Evolutionary conservation across 768 basidiomycete species (phyloP).

Genomic region (Mycena albidolilacea): DNA sequence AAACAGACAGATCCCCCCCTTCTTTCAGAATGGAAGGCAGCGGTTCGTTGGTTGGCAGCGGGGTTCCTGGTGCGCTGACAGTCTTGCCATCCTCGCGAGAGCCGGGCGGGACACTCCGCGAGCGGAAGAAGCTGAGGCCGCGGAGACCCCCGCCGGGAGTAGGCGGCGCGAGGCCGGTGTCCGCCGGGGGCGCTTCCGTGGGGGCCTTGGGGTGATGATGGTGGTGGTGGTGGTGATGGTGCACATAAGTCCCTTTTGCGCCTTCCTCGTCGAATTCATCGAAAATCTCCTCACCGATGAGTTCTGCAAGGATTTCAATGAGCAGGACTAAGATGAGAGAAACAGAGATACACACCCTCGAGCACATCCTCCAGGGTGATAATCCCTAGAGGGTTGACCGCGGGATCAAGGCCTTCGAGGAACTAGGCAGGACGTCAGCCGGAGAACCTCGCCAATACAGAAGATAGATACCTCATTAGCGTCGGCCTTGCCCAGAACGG

Average conservation of each 20-base stretch:
- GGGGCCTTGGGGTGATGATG: constrained; percentile 26
- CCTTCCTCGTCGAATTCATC: constrained; percentile 79
- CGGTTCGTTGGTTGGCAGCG: constrained; percentile 9
- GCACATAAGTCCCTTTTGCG: constrained; percentile 52
- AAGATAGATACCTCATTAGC: constrained; percentile 63
- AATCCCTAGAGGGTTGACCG: constrained; percentile 76
- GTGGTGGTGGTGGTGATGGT: constrained; percentile 49
- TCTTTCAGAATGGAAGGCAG: constrained; percentile 34
- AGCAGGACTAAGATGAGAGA: not conserved
- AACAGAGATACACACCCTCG: constrained; percentile 59
- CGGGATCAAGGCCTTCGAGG: constrained; percentile 71
- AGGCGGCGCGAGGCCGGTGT: constrained; percentile 45
- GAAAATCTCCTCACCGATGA: constrained; percentile 82
- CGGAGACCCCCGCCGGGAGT: constrained; percentile 38
- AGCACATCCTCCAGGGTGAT: constrained; percentile 82
- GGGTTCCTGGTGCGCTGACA: constrained; percentile 26
- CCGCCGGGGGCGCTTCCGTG: constrained; percentile 32
- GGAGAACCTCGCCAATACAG: not conserved
- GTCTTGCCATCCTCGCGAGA: constrained; percentile 44
- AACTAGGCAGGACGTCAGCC: constrained; percentile 53
- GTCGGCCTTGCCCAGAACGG: constrained; percentile 69
- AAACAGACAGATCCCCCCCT: constrained; percentile 5
- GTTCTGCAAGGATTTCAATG: constrained; percentile 54
- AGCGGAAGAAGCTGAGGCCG: constrained; percentile 53
- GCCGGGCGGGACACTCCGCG: constrained; percentile 56